phyloP scores from a whole-genome alignment of 768 basidiomycete genomes.

The Hortiboletus flavorubellus region DNA sequence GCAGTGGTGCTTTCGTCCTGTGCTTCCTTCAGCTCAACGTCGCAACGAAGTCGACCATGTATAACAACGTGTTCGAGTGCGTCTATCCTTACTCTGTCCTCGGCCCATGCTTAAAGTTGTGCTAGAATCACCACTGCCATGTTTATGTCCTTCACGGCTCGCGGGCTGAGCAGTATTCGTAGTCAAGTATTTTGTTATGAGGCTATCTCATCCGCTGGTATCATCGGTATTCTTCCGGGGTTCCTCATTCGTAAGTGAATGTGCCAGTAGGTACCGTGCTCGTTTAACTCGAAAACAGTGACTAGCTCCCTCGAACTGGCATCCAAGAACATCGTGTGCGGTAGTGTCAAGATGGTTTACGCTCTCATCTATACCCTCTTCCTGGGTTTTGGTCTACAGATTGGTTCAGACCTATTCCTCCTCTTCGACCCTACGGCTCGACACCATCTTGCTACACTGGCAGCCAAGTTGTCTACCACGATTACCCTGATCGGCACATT shows the following conservation, averaged over 20 bases:
- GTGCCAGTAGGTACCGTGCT: neutral
- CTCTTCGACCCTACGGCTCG: constrained; percentile 61
- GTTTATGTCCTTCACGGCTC: constrained; percentile 74
- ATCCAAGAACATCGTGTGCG: constrained; percentile 81
- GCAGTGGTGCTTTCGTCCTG: constrained; percentile 62
- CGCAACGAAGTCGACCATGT: constrained; percentile 72
- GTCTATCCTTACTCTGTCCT: neutral
- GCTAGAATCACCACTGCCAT: constrained; percentile 78
- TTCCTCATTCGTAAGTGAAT: constrained; percentile 67
- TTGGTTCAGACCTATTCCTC: constrained; percentile 78
- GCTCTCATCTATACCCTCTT: constrained; percentile 86
- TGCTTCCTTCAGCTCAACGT: constrained; percentile 69
- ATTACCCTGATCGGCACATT: constrained; percentile 64
- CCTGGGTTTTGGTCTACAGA: constrained; percentile 80
- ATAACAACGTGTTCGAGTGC: constrained; percentile 91
- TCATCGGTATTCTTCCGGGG: constrained; percentile 88
- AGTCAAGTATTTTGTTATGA: constrained; percentile 85
- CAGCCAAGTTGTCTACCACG: constrained; percentile 46
- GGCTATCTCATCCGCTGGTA: constrained; percentile 82
- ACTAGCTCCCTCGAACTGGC: constrained; percentile 81
- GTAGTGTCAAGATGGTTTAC: constrained; percentile 85
- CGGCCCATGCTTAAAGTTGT: constrained; percentile 6
- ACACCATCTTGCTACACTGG: constrained; percentile 49
- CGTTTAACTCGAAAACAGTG: constrained; percentile 40
- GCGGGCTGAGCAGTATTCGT: constrained; percentile 77